Conservation (phyloP, 169 alveolate genomes). For the Eimeria acervulina region DNA sequence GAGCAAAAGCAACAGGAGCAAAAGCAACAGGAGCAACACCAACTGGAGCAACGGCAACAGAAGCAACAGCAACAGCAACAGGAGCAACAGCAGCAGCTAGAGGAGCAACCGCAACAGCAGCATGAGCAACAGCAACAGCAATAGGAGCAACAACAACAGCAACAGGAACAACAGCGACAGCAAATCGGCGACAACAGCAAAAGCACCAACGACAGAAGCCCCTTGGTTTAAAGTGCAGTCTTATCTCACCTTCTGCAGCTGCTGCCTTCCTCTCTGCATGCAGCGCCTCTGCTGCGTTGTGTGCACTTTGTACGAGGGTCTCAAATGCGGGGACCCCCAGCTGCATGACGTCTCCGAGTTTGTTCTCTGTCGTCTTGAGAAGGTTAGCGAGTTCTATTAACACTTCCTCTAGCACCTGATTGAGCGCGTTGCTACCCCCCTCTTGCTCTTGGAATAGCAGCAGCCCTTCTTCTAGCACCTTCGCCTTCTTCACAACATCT, state of each 20-base stretch:
- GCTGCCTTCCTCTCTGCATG: not conserved
- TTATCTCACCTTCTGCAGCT: too few species aligned
- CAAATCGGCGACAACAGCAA: not conserved
- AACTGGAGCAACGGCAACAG: not conserved
- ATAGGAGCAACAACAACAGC: not conserved
- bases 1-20: not conserved
- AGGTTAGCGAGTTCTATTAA: not conserved
- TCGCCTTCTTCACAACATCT: not conserved
- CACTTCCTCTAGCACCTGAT: not conserved
- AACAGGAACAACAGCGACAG: not conserved
- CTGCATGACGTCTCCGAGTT: not conserved
- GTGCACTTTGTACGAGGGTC: not conserved
- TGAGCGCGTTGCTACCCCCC: not conserved
- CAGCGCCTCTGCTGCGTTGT: constrained; percentile 9
- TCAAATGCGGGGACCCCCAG: not conserved
- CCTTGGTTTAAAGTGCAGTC: too few species aligned
- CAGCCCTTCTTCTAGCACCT: not conserved
- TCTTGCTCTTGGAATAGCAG: not conserved
- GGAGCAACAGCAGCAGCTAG: constrained; percentile 10
- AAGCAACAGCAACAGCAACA: not conserved
- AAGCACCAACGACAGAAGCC: not conserved
- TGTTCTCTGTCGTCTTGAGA: not conserved
- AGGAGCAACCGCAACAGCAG: not conserved
- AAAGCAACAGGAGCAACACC: not conserved
- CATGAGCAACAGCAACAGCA: not conserved